A percentile compares a stretch with the other conserved stretches of the same genome.
Evolutionary conservation across 148 eudicot species (phyloP).

Genomic region (Suaeda aralocaspica): DNA sequence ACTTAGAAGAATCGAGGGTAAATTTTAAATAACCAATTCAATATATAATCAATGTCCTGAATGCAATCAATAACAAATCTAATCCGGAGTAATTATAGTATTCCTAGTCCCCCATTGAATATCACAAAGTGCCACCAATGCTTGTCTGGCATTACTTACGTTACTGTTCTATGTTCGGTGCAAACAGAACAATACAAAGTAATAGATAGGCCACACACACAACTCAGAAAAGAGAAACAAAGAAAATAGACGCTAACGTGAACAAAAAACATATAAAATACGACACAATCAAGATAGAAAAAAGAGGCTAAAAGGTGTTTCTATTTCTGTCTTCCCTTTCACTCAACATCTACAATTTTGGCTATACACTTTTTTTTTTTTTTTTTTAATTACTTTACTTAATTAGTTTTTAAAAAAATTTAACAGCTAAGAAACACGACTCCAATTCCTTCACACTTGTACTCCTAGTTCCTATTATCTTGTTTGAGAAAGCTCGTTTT

Average conservation of each 20-base stretch:
- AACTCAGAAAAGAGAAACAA: not conserved
- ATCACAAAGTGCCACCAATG: no score
- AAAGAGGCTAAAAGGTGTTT: slow-evolving; percentile 22
- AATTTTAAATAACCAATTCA: no score
- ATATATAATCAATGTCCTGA: no score
- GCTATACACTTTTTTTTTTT: not conserved
- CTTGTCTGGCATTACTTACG: no score
- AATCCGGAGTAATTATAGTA: no score
- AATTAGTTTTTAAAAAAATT: no score
- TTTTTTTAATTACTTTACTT: no score
- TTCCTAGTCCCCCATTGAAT: no score
- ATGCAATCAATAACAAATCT: no score
- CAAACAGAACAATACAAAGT: not conserved
- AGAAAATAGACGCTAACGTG: not conserved
- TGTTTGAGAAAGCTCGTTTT: not conserved
- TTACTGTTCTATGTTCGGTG: not conserved
- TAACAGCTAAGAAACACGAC: slow-evolving; percentile 5
- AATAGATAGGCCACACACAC: slow-evolving; percentile 4
- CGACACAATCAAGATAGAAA: not conserved
- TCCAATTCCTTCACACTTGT: slow-evolving; percentile 12
- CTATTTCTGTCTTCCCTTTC: no score
- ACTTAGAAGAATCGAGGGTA: no score
- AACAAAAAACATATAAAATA: slow-evolving; percentile 9
- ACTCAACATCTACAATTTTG: slow-evolving; percentile 26
- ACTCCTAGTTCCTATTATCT: slow-evolving; percentile 25